phyloP scores from a whole-genome alignment of 768 basidiomycete species.

The Tulasnella sp. region DNA sequence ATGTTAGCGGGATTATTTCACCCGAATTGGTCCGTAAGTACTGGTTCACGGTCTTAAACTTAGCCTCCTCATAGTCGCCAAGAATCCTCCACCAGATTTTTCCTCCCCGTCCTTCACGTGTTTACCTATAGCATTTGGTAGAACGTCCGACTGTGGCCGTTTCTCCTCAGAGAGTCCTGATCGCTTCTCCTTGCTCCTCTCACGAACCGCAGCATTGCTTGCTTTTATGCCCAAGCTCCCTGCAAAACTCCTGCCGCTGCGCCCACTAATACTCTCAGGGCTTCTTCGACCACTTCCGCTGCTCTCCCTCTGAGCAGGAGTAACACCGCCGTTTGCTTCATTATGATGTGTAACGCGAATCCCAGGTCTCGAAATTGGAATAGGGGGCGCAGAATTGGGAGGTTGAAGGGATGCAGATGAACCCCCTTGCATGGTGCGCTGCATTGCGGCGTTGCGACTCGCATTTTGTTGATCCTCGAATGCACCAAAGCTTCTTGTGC shows the following conservation, averaged over 20 bases:
- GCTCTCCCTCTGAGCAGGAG: too few species aligned
- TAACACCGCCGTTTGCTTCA: too few species aligned
- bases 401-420: too few species aligned
- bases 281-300: not conserved
- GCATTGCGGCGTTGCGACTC: not conserved
- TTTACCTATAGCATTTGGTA: not conserved
- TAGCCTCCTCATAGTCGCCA: conserved; percentile 7
- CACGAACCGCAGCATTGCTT: not conserved
- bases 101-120: not conserved
- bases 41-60: conserved; percentile 8
- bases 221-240: not conserved
- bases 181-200: too few species aligned
- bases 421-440: too few species aligned
- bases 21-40: too few species aligned
- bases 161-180: not conserved
- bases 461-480: not conserved
- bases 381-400: too few species aligned
- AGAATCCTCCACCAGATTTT: not conserved
- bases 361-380: too few species aligned
- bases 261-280: not conserved
- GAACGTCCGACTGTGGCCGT: conserved; percentile 4
- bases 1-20: too few species aligned
- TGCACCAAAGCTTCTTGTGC: too few species aligned
- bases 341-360: too few species aligned
- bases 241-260: not conserved